Percentiles rank a stretch among this genome's conserved stretches.
Conservation (phyloP, 2,329 filamentous ascomycete genomes). For the Paraconiothyrium brasiliense region DNA sequence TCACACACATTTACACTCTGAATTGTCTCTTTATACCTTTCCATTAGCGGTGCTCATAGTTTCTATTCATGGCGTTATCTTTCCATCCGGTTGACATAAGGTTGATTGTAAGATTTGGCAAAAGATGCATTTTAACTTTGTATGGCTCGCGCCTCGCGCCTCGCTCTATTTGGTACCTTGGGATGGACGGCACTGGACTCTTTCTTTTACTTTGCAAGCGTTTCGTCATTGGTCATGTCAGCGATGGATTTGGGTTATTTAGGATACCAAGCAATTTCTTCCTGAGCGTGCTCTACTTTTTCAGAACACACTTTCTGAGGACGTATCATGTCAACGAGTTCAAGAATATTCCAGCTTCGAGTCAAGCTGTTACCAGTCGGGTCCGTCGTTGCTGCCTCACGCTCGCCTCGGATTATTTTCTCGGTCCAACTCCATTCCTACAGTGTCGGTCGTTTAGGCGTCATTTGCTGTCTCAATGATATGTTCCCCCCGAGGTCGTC, state of each 20-base stretch:
- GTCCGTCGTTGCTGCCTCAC: no score
- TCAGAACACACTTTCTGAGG: background rate
- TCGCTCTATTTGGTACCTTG: slow-evolving; percentile 5
- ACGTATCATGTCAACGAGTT: background rate
- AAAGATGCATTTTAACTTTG: slow-evolving; percentile 12
- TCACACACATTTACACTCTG: background rate
- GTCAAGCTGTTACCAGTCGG: background rate
- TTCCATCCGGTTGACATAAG: slow-evolving; percentile 2
- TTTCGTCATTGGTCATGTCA: slow-evolving; percentile 9
- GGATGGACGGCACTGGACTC: background rate
- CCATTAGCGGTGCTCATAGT: background rate
- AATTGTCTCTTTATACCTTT: background rate
- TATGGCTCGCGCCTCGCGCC: slow-evolving; percentile 5
- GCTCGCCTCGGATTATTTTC: no score
- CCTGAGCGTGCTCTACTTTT: background rate
- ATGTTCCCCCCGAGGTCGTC: no score
- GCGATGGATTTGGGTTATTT: slow-evolving; percentile 1
- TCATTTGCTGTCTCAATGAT: no score
- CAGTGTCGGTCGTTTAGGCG: no score
- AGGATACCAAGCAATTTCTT: slow-evolving; percentile 12
- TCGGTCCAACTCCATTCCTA: no score
- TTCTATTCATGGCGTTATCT: slow-evolving; percentile 1
- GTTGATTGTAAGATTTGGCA: slow-evolving; percentile 16
- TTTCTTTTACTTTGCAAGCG: slow-evolving; percentile 4
- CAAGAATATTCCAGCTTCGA: no score